Evolutionary conservation across 768 basidiomycete species (phyloP).

Genomic region (Tricholoma terreum): DNA sequence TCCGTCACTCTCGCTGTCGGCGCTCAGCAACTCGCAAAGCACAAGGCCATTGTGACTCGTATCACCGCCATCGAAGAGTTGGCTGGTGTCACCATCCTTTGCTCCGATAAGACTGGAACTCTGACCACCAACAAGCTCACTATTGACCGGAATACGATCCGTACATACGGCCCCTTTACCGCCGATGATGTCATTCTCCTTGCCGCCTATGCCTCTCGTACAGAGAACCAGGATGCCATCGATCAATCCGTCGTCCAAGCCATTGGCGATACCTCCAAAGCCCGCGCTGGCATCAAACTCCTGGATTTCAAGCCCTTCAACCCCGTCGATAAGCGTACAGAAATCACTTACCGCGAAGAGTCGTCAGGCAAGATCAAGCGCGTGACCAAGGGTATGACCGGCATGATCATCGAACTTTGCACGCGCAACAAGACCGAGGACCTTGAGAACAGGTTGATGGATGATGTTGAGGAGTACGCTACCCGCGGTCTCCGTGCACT

Average conservation of each 20-base stretch:
- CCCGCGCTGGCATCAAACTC: slow-evolving; percentile 91
- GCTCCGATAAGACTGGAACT: slow-evolving; percentile 98
- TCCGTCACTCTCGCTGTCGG: slow-evolving; percentile 99
- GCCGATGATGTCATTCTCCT: slow-evolving; percentile 91
- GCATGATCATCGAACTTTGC: slow-evolving; percentile 97
- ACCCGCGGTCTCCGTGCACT: slow-evolving; percentile 95
- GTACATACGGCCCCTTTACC: slow-evolving; percentile 85
- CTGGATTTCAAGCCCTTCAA: slow-evolving; percentile 99
- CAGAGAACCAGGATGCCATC: slow-evolving; percentile 99
- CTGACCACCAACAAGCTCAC: slow-evolving; percentile 99
- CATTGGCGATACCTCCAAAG: slow-evolving; percentile 65
- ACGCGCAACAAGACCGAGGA: slow-evolving; percentile 95
- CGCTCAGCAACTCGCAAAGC: slow-evolving; percentile 97
- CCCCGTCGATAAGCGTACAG: slow-evolving; percentile 98
- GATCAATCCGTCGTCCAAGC: slow-evolving; percentile 83
- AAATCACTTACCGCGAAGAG: slow-evolving; percentile 96
- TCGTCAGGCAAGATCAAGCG: slow-evolving; percentile 95
- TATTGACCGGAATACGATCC: slow-evolving; percentile 89
- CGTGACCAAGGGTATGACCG: slow-evolving; percentile 99
- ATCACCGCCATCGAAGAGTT: slow-evolving; percentile 99
- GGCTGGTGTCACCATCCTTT: slow-evolving; percentile 97
- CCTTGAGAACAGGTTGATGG: slow-evolving; percentile 85
- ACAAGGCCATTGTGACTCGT: slow-evolving; percentile 99
- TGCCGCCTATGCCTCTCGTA: slow-evolving; percentile 94
- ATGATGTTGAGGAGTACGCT: slow-evolving; percentile 95